Conservation (phyloP, 192 early-diverging fungal species). For the Coemansia sp. region DNA sequence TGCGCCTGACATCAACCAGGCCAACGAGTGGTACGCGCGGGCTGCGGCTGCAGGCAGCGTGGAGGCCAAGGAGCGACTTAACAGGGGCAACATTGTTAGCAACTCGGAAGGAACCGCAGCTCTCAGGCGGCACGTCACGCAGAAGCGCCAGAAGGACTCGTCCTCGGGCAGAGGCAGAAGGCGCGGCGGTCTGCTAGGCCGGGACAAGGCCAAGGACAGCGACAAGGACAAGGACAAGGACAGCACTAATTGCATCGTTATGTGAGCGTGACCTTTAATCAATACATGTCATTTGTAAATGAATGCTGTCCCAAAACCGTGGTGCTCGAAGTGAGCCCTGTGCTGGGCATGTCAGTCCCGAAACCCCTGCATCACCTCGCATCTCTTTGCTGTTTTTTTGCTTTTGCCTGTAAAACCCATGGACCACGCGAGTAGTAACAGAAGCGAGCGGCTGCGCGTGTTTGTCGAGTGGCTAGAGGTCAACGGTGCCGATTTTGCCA, state of each 20-base stretch:
- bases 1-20: conserved; percentile 56
- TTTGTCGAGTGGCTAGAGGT: conserved; percentile 49
- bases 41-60: conserved; percentile 62
- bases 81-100: conserved; percentile 24
- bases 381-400: neutral
- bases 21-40: conserved; percentile 67
- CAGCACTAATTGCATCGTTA: conserved; percentile 42
- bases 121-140: conserved; percentile 53
- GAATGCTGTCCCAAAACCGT: too few species aligned
- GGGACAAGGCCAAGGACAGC: conserved; percentile 23
- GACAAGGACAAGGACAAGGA: conserved; percentile 43
- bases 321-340: too few species aligned
- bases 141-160: conserved; percentile 56
- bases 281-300: neutral
- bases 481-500: conserved; percentile 44
- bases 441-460: conserved; percentile 7
- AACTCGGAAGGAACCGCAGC: conserved; percentile 43
- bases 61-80: conserved; percentile 55
- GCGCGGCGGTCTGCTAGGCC: conserved; percentile 29
- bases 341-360: neutral
- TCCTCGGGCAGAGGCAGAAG: conserved; percentile 29
- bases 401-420: neutral
- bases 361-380: neutral
- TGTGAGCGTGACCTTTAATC: conserved; percentile 17
- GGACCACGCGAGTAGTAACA: neutral